Conservation (phyloP, 192 early-diverging fungal species). For the Spinellus fusiger region DNA sequence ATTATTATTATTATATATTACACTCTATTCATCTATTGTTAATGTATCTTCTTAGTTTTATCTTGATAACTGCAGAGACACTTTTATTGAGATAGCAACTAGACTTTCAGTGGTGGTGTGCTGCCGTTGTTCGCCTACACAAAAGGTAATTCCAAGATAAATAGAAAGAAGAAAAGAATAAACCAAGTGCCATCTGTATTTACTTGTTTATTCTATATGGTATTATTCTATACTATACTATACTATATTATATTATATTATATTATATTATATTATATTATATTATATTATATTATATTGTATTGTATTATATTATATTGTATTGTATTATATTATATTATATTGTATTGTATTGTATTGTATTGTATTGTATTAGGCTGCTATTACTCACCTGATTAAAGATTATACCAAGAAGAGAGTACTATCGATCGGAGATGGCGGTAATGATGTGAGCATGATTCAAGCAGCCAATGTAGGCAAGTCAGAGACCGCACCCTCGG, state of each 20-base stretch:
- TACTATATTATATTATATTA: too few relatives aligned
- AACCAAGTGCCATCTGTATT: too few relatives aligned
- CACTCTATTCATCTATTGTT: neutral
- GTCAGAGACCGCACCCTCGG: neutral
- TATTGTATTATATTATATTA: neutral
- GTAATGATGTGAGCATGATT: constrained; percentile 98
- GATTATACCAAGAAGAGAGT: constrained; percentile 66
- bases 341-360: neutral
- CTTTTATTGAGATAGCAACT: constrained; percentile 76
- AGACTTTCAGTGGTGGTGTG: constrained; percentile 84
- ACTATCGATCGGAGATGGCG: constrained; percentile 92
- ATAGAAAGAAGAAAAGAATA: neutral
- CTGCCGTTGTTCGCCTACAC: constrained; percentile 94
- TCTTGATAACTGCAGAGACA: constrained; percentile 65
- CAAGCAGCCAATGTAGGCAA: constrained; percentile 84
- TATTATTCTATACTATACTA: too few relatives aligned
- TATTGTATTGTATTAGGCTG: constrained; percentile 43
- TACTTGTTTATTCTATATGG: too few relatives aligned
- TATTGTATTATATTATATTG: too few relatives aligned
- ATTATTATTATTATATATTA: constrained; percentile 2
- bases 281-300: too few relatives aligned
- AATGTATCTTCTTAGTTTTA: constrained; percentile 43
- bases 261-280: too few relatives aligned
- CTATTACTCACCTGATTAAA: constrained; percentile 79
- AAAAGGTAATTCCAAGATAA: constrained; percentile 53